These are phyloP conservation scores for Colletotrichum liriopes DNA, from an alignment of 2,329 filamentous ascomycete genomes.

Conservation along the genomic window DNA sequence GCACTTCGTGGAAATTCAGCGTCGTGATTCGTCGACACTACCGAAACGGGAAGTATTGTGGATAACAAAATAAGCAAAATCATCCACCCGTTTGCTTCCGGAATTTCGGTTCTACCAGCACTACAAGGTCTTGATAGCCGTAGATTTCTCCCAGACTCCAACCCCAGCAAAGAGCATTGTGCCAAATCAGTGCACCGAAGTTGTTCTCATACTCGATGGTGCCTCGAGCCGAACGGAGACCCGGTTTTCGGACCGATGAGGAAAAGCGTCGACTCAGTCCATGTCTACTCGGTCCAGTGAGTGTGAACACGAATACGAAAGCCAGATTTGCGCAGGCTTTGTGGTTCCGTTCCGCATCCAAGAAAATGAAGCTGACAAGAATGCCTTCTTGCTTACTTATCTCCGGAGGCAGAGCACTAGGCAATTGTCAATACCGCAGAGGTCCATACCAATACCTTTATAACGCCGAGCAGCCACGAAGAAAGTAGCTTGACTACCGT, in stretches of 20 bases:
- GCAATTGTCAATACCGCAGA: too few relatives aligned
- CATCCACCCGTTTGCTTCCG: not conserved
- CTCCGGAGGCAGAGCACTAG: not conserved
- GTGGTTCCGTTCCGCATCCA: not conserved
- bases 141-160: not conserved
- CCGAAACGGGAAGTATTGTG: not conserved
- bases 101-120: not conserved
- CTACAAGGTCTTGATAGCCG: not conserved
- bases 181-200: not conserved
- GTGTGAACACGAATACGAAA: slow-evolving; percentile 14
- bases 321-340: too few relatives aligned
- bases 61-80: not conserved
- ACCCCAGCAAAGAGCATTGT: too few relatives aligned
- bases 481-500: too few relatives aligned
- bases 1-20: too few relatives aligned
- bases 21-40: not conserved
- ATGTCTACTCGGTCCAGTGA: not conserved
- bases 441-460: too few relatives aligned
- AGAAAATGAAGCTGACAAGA: not conserved
- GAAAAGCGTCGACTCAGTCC: not conserved
- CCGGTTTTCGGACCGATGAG: slow-evolving; percentile 7
- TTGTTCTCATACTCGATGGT: not conserved
- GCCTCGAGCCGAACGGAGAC: not conserved
- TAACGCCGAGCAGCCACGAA: too few relatives aligned
- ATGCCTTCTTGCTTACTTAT: not conserved